These are phyloP conservation scores for Hemerocallis citrina DNA, from an alignment of 106 monocot species.

Conservation along the genomic window DNA sequence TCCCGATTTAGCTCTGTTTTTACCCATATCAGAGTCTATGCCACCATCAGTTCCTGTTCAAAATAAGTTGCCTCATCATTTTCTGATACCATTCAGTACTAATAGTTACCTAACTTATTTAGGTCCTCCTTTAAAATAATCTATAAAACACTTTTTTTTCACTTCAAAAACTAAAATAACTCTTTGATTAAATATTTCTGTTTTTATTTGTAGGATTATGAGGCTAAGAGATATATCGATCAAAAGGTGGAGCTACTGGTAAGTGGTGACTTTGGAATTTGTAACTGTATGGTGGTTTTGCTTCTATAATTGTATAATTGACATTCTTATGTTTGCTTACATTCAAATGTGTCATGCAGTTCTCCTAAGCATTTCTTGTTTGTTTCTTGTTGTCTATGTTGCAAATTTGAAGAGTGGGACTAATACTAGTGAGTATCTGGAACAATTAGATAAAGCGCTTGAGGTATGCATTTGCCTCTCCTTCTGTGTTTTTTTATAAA, in stretches of 20 bases:
- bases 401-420: slow-evolving; percentile 60
- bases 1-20: no score
- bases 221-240: slow-evolving; percentile 66
- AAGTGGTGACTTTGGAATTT: background rate
- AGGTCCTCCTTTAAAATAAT: no score
- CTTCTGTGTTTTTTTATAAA: background rate
- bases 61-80: no score
- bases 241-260: slow-evolving; percentile 81
- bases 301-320: background rate
- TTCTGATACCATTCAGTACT: no score
- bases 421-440: slow-evolving; percentile 70
- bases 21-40: no score
- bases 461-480: slow-evolving; percentile 34
- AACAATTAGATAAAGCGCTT: slow-evolving; percentile 68
- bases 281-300: background rate
- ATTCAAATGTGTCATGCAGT: no score
- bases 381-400: slow-evolving; percentile 1
- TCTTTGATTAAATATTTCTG: background rate
- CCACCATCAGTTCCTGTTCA: no score
- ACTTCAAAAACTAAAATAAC: background rate
- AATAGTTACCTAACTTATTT: no score
- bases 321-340: background rate
- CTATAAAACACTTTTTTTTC: no score
- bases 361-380: background rate
- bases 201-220: slow-evolving; percentile 45